These are phyloP conservation scores for Zymoseptoria ardabiliae DNA, from an alignment of 2,329 filamentous ascomycete genomes.

Conservation along the genomic window DNA sequence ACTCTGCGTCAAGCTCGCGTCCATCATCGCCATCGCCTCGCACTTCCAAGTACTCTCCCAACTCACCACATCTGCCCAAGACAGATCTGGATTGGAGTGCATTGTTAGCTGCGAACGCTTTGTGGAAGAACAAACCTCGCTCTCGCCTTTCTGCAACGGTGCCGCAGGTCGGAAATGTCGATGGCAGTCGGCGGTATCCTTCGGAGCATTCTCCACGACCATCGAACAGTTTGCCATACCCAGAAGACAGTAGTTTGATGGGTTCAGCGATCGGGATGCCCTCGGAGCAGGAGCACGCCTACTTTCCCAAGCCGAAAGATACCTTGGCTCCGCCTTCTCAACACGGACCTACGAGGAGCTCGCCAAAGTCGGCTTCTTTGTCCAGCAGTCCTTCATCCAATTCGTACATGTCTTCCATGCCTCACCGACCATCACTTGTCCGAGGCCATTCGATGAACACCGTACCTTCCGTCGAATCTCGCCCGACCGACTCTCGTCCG, in stretches of 20 bases:
- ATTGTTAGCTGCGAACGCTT: constrained; percentile 21
- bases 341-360: neutral
- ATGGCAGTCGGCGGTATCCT: constrained; percentile 1
- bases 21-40: constrained; percentile 22
- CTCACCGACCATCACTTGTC: constrained; percentile 7
- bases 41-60: constrained; percentile 19
- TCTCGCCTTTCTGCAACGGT: constrained; percentile 21
- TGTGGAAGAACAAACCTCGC: constrained; percentile 19
- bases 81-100: constrained; percentile 29
- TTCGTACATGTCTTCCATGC: constrained; percentile 2
- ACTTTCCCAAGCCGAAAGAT: constrained; percentile 17
- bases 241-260: constrained; percentile 33
- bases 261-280: constrained; percentile 34
- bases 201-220: constrained; percentile 19
- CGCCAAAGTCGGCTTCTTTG: neutral
- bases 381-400: constrained; percentile 1
- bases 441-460: constrained; percentile 9
- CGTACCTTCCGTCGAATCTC: constrained; percentile 6
- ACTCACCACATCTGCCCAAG: constrained; percentile 15
- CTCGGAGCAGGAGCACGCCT: constrained; percentile 36
- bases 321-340: constrained; percentile 3
- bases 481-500: constrained; percentile 2
- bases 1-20: constrained; percentile 20
- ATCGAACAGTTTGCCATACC: constrained; percentile 36
- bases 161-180: constrained; percentile 8